A percentile compares a stretch with the other conserved stretches of the same genome.
These are phyloP conservation scores for Lumnitzera racemosa DNA, from an alignment of 345 rosid genomes.

Conservation along the genomic window DNA sequence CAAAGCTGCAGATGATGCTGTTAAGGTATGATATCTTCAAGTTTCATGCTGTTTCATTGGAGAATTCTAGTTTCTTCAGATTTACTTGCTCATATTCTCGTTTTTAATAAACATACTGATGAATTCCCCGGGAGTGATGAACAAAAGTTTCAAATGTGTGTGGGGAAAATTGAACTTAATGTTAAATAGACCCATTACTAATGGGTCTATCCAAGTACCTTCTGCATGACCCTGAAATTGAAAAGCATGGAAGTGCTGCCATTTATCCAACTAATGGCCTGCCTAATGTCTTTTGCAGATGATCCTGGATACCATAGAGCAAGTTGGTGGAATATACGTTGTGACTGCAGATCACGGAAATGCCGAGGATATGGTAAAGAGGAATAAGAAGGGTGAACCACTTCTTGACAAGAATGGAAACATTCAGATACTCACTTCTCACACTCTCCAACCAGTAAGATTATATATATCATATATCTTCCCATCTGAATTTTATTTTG, in stretches of 20 bases:
- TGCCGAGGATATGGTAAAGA: slow-evolving; percentile 98
- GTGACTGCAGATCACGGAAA: slow-evolving; percentile 98
- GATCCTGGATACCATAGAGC: slow-evolving; percentile 71
- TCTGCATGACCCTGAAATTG: too few species aligned
- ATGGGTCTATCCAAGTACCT: too few species aligned
- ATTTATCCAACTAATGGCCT: too few species aligned
- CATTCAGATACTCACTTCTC: slow-evolving; percentile 90
- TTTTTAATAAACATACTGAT: too few species aligned
- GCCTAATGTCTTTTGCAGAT: slow-evolving; percentile 37
- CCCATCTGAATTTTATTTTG: not conserved
- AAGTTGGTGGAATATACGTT: slow-evolving; percentile 86
- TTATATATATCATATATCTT: not conserved
- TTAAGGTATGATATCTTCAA: slow-evolving; percentile 48
- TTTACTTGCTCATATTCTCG: too few species aligned
- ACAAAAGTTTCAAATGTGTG: too few species aligned
- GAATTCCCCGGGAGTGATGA: too few species aligned
- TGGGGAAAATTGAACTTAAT: too few species aligned
- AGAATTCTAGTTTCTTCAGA: not conserved
- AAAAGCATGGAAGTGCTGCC: too few species aligned
- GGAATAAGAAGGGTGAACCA: slow-evolving; percentile 78
- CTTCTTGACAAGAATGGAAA: slow-evolving; percentile 54
- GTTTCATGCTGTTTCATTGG: not conserved
- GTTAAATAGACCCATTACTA: too few species aligned
- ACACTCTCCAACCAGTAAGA: slow-evolving; percentile 91
- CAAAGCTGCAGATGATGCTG: slow-evolving; percentile 87